Conservation (phyloP, 1,284 basidiomycete genomes). For the Pascua guehoae region DNA sequence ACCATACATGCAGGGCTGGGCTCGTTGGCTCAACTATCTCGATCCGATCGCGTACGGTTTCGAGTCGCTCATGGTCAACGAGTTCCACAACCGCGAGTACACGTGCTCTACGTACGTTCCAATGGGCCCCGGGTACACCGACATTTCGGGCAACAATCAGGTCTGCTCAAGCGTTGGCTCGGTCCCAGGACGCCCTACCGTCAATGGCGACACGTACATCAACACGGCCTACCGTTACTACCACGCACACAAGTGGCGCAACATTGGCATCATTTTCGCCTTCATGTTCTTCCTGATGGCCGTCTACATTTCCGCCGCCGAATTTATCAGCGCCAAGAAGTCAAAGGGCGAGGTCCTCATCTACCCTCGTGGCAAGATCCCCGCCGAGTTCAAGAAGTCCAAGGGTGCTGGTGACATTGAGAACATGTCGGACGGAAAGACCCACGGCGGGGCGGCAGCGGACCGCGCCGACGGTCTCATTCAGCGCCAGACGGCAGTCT, state of each 20-base stretch:
- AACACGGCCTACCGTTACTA: constrained; percentile 61
- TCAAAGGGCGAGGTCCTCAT: constrained; percentile 56
- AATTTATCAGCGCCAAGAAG: constrained; percentile 52
- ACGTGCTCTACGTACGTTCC: constrained; percentile 47
- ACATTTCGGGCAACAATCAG: constrained; percentile 23
- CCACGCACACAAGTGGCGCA: constrained; percentile 62
- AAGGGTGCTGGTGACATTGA: constrained; percentile 29
- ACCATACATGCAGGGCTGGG: constrained; percentile 50
- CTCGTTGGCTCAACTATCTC: constrained; percentile 54
- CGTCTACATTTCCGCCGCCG: constrained; percentile 57
- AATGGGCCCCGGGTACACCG: constrained; percentile 43
- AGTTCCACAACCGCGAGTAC: constrained; percentile 49
- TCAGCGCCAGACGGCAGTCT: constrained; percentile 49
- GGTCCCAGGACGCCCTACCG: constrained; percentile 39
- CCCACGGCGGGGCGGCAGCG: constrained; percentile 29
- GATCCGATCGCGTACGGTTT: constrained; percentile 52
- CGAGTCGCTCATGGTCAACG: constrained; percentile 53
- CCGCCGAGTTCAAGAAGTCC: constrained; percentile 29
- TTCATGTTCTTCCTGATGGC: constrained; percentile 56
- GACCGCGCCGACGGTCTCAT: constrained; percentile 37
- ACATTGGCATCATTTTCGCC: constrained; percentile 56
- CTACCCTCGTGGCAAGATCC: constrained; percentile 51
- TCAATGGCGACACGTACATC: constrained; percentile 58
- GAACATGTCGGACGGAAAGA: constrained; percentile 31
- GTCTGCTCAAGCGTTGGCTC: constrained; percentile 53